Evolutionary conservation across 148 eudicot species (phyloP).

Genomic region (Silene conica): DNA sequence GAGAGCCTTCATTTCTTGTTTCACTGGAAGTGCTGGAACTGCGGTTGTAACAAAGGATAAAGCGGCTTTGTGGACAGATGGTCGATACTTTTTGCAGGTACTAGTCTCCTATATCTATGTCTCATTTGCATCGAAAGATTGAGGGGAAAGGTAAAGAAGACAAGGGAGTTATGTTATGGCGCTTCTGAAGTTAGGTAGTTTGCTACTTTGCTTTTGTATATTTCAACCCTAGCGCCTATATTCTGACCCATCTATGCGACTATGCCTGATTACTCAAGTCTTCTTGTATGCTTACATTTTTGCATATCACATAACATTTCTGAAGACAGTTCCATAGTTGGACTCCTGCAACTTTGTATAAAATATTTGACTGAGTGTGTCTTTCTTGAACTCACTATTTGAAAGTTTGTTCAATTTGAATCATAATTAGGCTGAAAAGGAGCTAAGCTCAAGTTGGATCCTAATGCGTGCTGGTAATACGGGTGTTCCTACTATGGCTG

Average conservation of each 20-base stretch:
- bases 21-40: conserved; percentile 97
- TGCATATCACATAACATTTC: too few relatives aligned
- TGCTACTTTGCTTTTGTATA: too few relatives aligned
- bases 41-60: conserved; percentile 86
- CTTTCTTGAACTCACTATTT: not conserved
- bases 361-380: not conserved
- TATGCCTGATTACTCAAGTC: too few relatives aligned
- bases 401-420: not conserved
- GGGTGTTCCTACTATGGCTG: conserved; percentile 82
- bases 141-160: too few relatives aligned
- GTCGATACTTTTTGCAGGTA: conserved; percentile 95
- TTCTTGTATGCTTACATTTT: too few relatives aligned
- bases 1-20: conserved; percentile 83
- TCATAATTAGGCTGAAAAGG: conserved; percentile 74
- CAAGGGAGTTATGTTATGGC: too few relatives aligned
- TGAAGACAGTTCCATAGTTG: too few relatives aligned
- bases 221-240: too few relatives aligned
- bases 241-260: too few relatives aligned
- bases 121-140: not conserved
- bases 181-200: too few relatives aligned
- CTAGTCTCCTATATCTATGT: not conserved
- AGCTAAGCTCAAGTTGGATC: conserved; percentile 80
- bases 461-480: conserved; percentile 94
- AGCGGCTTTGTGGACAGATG: conserved; percentile 99
- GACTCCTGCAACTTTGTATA: too few relatives aligned